Evolutionary conservation across 257 asterid genomes (phyloP).

Genomic region (Misopates orontium): DNA sequence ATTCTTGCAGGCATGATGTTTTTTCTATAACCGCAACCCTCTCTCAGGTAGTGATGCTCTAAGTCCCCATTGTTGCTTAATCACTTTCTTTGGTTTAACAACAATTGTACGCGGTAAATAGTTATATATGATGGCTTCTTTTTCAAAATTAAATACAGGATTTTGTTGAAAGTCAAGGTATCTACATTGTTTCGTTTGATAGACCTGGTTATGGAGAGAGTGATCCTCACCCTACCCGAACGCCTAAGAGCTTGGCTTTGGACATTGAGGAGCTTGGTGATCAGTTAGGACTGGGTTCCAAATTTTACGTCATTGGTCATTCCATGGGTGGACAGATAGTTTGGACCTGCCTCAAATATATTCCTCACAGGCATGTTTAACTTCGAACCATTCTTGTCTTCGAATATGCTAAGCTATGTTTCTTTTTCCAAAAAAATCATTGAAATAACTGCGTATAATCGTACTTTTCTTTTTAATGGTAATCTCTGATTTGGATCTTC

Average conservation of each 20-base stretch:
- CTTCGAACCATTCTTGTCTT: not conserved
- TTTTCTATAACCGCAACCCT: constrained; percentile 39
- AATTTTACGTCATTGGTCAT: constrained; percentile 65
- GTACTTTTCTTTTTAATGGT: no score
- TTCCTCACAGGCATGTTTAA: constrained; percentile 66
- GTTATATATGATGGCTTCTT: not conserved
- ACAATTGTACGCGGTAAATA: not conserved
- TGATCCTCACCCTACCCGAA: constrained; percentile 63
- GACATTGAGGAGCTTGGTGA: constrained; percentile 86
- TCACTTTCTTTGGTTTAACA: constrained; percentile 22
- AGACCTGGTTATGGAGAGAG: constrained; percentile 95
- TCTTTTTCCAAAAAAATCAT: not conserved
- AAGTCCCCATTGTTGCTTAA: no score
- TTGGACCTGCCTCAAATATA: constrained; percentile 82
- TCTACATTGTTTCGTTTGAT: constrained; percentile 73
- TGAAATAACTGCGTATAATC: no score
- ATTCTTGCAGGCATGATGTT: constrained; percentile 50
- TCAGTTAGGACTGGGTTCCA: constrained; percentile 72
- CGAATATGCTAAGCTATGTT: not conserved
- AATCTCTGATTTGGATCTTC: not conserved
- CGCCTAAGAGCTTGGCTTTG: constrained; percentile 50
- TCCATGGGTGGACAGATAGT: constrained; percentile 83
- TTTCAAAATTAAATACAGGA: constrained; percentile 40
- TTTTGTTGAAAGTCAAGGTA: constrained; percentile 50
- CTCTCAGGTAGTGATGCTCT: constrained; percentile 40